phyloP scores from a whole-genome alignment of 148 eudicot species.

The Rhododendron ferrugineum region DNA sequence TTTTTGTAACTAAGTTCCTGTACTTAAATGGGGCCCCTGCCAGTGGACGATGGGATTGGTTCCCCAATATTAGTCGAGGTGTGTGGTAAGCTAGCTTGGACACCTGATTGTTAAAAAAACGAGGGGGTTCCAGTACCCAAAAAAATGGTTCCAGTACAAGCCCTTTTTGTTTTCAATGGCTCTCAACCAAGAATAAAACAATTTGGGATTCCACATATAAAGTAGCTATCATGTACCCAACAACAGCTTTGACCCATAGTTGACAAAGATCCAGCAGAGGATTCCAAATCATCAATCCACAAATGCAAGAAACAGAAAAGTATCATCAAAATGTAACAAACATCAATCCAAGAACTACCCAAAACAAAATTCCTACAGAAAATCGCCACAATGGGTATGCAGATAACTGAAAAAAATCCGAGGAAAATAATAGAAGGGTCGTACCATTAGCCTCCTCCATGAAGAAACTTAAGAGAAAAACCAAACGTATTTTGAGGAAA shows the following conservation, averaged over 20 bases:
- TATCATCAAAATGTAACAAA: not conserved
- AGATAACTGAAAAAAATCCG: not conserved
- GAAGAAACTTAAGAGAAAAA: not conserved
- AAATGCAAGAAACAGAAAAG: slow-evolving; percentile 5
- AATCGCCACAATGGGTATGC: not conserved
- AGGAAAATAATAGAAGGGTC: slow-evolving; percentile 1
- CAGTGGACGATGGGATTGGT: too few species aligned
- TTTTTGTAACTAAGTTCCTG: not conserved
- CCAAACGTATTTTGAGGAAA: not conserved
- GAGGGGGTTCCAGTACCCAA: not conserved
- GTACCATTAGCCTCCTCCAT: slow-evolving; percentile 27
- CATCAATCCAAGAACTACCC: not conserved
- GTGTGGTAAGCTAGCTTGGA: too few species aligned
- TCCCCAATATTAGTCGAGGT: too few species aligned
- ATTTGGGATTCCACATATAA: not conserved
- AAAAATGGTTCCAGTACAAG: not conserved
- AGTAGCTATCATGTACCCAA: not conserved
- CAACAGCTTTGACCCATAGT: not conserved
- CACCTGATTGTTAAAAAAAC: too few species aligned
- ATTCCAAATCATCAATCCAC: not conserved
- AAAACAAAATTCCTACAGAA: slow-evolving; percentile 4
- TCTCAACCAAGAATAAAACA: not conserved
- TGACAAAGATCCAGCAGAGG: slow-evolving; percentile 1
- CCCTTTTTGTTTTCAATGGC: not conserved
- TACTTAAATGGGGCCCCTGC: too few species aligned